phyloP scores from a whole-genome alignment of 495 filamentous ascomycete species.

The Hypoxylon fragiforme region DNA sequence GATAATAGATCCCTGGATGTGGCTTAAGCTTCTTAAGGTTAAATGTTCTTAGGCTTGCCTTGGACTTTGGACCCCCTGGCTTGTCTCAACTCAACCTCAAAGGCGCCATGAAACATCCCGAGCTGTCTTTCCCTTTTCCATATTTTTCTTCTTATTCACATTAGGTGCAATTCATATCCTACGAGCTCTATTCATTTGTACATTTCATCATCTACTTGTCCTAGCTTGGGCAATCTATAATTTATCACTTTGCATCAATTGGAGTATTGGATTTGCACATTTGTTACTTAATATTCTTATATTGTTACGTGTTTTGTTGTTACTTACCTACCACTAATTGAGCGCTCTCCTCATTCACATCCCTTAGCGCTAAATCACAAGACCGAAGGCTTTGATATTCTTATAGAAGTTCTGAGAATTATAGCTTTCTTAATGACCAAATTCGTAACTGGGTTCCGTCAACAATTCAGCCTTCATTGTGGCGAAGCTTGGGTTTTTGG shows the following conservation, averaged over 20 bases:
- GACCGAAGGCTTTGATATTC: constrained; percentile 5
- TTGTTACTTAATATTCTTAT: constrained; percentile 2
- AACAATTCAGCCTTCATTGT: too few relatives aligned
- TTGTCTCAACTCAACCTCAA: constrained; percentile 23
- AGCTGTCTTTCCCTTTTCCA: constrained; percentile 4
- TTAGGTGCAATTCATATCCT: not conserved
- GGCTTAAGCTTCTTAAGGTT: constrained; percentile 20
- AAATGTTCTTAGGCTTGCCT: too few relatives aligned
- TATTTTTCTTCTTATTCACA: constrained; percentile 6
- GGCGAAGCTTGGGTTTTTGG: not conserved
- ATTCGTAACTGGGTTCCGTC: constrained; percentile 1
- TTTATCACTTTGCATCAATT: constrained; percentile 11
- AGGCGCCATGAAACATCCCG: constrained; percentile 22
- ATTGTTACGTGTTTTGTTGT: not conserved
- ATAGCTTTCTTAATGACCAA: constrained; percentile 12
- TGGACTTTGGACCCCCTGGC: constrained; percentile 3
- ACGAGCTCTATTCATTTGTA: constrained; percentile 9
- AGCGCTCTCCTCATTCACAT: not conserved
- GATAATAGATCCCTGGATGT: constrained; percentile 28
- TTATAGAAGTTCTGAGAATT: constrained; percentile 1
- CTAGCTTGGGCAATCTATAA: constrained; percentile 1
- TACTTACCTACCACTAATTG: not conserved
- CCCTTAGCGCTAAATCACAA: constrained; percentile 3
- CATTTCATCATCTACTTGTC: constrained; percentile 2
- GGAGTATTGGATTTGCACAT: constrained; percentile 2